These are phyloP conservation scores for Xylariales sp. DNA, from an alignment of 2,329 filamentous ascomycete genomes.

Conservation along the genomic window DNA sequence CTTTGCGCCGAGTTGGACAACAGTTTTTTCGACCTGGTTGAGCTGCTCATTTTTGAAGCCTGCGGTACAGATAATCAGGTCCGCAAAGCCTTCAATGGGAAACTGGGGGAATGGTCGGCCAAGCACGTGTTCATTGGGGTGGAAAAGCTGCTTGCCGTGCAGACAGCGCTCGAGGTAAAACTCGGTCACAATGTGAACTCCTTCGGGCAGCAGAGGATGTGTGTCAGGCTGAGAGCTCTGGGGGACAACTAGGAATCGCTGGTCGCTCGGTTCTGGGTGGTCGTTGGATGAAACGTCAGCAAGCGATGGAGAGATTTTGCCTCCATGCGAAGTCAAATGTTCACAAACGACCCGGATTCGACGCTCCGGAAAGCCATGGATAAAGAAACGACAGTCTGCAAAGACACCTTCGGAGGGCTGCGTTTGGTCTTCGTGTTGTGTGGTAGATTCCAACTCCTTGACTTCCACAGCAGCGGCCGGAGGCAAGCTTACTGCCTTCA, in stretches of 20 bases:
- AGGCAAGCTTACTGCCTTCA: constrained; percentile 1
- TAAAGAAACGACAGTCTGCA: constrained; percentile 51
- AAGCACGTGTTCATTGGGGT: constrained; percentile 66
- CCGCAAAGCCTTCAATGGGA: constrained; percentile 64
- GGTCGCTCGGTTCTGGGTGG: constrained; percentile 21
- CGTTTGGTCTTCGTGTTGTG: constrained; percentile 11
- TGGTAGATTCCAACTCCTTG: constrained; percentile 5
- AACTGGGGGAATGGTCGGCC: constrained; percentile 72
- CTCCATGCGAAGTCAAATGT: constrained; percentile 44
- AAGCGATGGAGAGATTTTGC: constrained; percentile 36
- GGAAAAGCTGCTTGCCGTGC: constrained; percentile 66
- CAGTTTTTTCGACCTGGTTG: constrained; percentile 74
- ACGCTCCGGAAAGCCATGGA: constrained; percentile 53
- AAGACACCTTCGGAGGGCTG: constrained; percentile 41
- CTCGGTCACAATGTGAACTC: constrained; percentile 65
- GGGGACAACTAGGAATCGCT: constrained; percentile 51
- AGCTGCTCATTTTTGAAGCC: constrained; percentile 82
- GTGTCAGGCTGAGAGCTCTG: constrained; percentile 43
- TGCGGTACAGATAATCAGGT: constrained; percentile 72
- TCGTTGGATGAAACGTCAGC: constrained; percentile 30
- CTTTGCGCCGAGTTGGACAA: constrained; percentile 71
- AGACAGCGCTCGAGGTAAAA: constrained; percentile 93
- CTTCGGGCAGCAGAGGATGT: constrained; percentile 35
- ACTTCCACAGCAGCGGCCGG: neutral
- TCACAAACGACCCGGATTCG: constrained; percentile 44